These are phyloP conservation scores for Prunus salicina DNA, from an alignment of 306 rosid species.

Conservation along the genomic window DNA sequence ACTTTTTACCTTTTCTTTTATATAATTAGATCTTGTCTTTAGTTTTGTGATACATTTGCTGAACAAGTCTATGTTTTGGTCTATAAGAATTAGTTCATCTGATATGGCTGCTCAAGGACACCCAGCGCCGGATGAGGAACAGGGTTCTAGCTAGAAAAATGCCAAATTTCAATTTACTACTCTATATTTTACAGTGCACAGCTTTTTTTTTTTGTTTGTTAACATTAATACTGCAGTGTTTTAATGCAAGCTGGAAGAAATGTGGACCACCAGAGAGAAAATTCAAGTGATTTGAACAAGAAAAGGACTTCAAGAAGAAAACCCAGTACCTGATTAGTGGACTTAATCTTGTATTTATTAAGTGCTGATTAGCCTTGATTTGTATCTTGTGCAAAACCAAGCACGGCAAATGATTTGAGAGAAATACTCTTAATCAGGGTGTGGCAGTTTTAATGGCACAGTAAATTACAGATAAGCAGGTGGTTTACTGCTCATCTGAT, in stretches of 20 bases:
- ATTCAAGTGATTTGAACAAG: not conserved
- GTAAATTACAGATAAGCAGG: too few species aligned
- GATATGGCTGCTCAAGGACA: not conserved
- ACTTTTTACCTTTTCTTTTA: not conserved
- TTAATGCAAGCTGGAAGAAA: not conserved
- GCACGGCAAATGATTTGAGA: too few species aligned
- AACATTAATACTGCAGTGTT: not conserved
- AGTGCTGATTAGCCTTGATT: too few species aligned
- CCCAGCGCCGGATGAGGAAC: not conserved
- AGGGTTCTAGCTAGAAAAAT: not conserved
- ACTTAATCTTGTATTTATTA: too few species aligned
- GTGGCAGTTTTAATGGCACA: too few species aligned
- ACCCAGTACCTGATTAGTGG: too few species aligned
- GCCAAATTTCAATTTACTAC: not conserved
- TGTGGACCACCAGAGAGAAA: not conserved
- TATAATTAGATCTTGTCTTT: not conserved
- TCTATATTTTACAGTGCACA: not conserved
- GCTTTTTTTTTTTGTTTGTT: not conserved
- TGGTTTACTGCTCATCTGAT: too few species aligned
- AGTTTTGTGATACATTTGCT: not conserved
- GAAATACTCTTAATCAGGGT: too few species aligned
- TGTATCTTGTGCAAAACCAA: too few species aligned
- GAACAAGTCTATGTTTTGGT: not conserved
- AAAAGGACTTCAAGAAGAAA: not conserved
- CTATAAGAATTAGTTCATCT: not conserved